Evolutionary conservation across 1,139 yeast species (phyloP).

Genomic region (Sugiyamaella castrensis): DNA sequence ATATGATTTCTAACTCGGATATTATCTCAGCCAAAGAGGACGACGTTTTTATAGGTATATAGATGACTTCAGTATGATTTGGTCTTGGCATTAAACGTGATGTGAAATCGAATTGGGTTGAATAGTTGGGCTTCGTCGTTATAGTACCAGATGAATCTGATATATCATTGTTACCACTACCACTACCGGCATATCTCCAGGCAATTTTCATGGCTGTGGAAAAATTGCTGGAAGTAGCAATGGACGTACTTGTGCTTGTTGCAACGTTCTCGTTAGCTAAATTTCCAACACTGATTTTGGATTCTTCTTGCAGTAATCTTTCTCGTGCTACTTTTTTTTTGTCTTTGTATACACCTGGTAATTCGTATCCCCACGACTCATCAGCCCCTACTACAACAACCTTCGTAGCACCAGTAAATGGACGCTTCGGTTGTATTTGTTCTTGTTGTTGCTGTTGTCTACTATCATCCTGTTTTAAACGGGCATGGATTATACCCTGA

Average conservation of each 20-base stretch:
- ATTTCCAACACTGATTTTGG: constrained; percentile 67
- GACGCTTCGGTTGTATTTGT: too few species aligned
- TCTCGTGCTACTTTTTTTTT: constrained; percentile 64
- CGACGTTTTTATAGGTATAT: constrained; percentile 9
- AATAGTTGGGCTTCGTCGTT: constrained; percentile 21
- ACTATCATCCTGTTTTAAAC: constrained; percentile 37
- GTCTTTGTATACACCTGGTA: constrained; percentile 80
- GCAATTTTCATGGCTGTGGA: constrained; percentile 47
- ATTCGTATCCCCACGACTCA: constrained; percentile 61
- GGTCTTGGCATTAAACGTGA: constrained; percentile 67
- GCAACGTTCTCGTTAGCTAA: constrained; percentile 40
- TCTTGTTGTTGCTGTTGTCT: too few species aligned
- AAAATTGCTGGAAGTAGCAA: constrained; percentile 15
- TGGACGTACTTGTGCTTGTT: constrained; percentile 3
- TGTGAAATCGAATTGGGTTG: constrained; percentile 55
- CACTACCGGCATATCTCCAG: constrained; percentile 48
- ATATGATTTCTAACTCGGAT: constrained; percentile 15
- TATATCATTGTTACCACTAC: constrained; percentile 12
- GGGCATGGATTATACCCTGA: constrained; percentile 72
- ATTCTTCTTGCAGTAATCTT: constrained; percentile 57
- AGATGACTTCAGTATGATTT: constrained; percentile 51
- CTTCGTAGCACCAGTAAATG: constrained; percentile 24
- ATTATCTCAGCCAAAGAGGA: constrained; percentile 1
- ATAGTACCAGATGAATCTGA: constrained; percentile 3
- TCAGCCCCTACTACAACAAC: constrained; percentile 65